Percentiles rank a stretch among this genome's conserved stretches.
phyloP scores from a whole-genome alignment of 1,284 basidiomycete genomes.

The Cryptococcus deneoformans region DNA sequence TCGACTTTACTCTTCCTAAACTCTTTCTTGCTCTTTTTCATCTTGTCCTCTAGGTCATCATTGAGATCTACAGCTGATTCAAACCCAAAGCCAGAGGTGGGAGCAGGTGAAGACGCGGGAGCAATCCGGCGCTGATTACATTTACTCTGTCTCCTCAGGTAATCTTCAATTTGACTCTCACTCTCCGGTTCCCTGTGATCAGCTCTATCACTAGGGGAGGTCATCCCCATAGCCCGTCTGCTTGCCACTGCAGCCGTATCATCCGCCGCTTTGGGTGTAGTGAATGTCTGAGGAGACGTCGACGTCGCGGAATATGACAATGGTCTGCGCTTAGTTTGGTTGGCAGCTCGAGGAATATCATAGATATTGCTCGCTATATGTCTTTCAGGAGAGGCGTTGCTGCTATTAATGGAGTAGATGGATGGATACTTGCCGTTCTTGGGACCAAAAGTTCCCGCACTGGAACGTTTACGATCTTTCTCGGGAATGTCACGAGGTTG shows the following conservation, averaged over 20 bases:
- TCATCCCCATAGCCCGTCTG: slow-evolving; percentile 10
- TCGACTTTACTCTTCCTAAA: slow-evolving; percentile 19
- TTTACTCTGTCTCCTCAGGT: slow-evolving; percentile 6
- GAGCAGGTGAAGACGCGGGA: slow-evolving; percentile 1
- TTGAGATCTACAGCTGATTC: slow-evolving; percentile 2
- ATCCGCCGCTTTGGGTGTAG: slow-evolving; percentile 1
- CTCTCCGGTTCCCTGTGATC: slow-evolving; percentile 9
- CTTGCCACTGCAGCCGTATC: background rate
- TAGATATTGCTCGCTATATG: background rate
- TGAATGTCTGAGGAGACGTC: background rate
- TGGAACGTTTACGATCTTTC: slow-evolving; percentile 2
- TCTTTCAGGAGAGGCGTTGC: background rate
- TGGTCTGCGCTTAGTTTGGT: background rate
- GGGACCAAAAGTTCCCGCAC: slow-evolving; percentile 8
- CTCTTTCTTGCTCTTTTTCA: background rate
- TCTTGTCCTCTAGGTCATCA: background rate
- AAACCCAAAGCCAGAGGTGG: background rate
- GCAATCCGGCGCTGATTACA: slow-evolving; percentile 11
- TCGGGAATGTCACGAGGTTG: background rate
- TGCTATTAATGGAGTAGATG: background rate
- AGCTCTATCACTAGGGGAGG: background rate
- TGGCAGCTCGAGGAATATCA: background rate
- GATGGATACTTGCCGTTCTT: slow-evolving; percentile 3
- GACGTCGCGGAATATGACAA: background rate
- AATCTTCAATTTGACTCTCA: slow-evolving; percentile 9